Evolutionary conservation across 2,329 filamentous ascomycete genomes (phyloP).

Genomic region (Pestalotiopsis sp.): DNA sequence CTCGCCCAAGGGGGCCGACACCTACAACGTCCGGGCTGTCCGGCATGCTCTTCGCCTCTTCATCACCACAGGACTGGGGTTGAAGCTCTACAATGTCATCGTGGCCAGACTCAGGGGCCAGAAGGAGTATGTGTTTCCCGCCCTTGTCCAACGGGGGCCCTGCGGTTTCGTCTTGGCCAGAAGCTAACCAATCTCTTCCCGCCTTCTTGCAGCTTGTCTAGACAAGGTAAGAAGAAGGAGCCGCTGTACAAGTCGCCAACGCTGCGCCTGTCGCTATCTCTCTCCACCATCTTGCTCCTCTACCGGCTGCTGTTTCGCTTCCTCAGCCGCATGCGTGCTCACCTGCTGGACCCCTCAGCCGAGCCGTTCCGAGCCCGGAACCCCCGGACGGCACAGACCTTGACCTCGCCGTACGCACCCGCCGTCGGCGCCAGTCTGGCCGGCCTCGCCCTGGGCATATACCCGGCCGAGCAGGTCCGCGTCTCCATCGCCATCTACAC

Average conservation of each 20-base stretch:
- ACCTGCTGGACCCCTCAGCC: conserved; percentile 79
- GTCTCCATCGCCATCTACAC: conserved; percentile 82
- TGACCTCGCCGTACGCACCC: conserved; percentile 84
- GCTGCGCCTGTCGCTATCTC: conserved; percentile 77
- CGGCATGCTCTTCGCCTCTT: conserved; percentile 75
- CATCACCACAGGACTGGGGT: conserved; percentile 60
- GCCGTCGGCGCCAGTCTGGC: conserved; percentile 89
- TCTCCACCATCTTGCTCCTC: conserved; percentile 84
- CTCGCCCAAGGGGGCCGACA: conserved; percentile 49
- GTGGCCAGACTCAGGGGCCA: conserved; percentile 48
- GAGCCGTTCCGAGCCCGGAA: conserved; percentile 82
- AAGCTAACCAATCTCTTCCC: not conserved
- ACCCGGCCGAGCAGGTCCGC: conserved; percentile 63
- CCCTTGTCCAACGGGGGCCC: not conserved
- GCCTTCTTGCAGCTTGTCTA: not conserved
- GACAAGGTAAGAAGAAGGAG: conserved; percentile 42
- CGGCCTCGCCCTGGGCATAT: conserved; percentile 80
- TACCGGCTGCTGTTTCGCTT: conserved; percentile 91
- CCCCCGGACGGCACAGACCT: conserved; percentile 70
- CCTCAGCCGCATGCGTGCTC: conserved; percentile 76
- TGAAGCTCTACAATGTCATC: conserved; percentile 65
- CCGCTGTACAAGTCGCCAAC: conserved; percentile 68
- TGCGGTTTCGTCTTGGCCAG: conserved; percentile 2
- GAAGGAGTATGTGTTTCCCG: conserved; percentile 42
- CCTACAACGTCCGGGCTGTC: conserved; percentile 72